Evolutionary conservation across 169 alveolate species (phyloP).

Genomic region (Cyclospora cayetanensis): DNA sequence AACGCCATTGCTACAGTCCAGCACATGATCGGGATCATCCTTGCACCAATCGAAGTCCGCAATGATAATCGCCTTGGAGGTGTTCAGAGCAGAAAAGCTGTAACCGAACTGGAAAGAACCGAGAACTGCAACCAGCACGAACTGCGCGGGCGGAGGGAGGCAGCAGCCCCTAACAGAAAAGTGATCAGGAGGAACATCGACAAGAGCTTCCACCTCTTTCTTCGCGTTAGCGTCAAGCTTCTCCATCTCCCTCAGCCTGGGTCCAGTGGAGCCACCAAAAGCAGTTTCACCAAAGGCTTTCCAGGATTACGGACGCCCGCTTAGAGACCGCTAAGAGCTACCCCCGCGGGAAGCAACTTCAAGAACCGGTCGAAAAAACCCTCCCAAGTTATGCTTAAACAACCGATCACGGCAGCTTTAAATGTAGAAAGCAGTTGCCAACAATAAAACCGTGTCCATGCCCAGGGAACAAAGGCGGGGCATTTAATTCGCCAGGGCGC

Average conservation of each 20-base stretch:
- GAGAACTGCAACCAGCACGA: constrained; percentile 58
- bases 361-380: background rate
- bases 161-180: constrained; percentile 47
- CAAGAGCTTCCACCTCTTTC: constrained; percentile 63
- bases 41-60: constrained; percentile 75
- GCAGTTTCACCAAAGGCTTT: too few species aligned
- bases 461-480: too few species aligned
- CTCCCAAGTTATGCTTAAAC: background rate
- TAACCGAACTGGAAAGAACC: constrained; percentile 76
- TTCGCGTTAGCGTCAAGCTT: constrained; percentile 20
- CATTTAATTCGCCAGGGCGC: too few species aligned
- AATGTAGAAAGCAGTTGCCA: background rate
- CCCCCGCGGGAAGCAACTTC: background rate
- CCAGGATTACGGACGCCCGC: too few species aligned
- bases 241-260: background rate
- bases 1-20: constrained; percentile 61
- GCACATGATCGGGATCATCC: constrained; percentile 3
- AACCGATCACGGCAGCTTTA: background rate
- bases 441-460: too few species aligned
- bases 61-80: constrained; percentile 66
- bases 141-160: constrained; percentile 59
- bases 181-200: constrained; percentile 64
- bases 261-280: background rate
- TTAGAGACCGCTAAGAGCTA: too few species aligned
- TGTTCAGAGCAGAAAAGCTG: constrained; percentile 69